Percentiles rank a stretch among this genome's conserved stretches.
Conservation (phyloP, 768 basidiomycete genomes). For the Suillus ampliporus region DNA sequence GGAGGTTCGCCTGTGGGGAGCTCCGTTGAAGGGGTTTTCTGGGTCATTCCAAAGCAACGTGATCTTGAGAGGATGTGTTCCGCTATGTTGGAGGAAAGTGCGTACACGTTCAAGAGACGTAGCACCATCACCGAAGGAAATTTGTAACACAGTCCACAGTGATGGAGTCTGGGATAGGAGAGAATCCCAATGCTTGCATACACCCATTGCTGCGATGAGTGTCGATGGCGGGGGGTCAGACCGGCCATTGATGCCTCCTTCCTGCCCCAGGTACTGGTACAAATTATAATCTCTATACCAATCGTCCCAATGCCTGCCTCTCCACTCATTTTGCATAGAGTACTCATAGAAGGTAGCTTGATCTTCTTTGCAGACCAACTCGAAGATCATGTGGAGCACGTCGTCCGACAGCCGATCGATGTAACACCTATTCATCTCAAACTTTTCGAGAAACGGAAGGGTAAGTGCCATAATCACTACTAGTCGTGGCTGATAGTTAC, state of each 20-base stretch:
- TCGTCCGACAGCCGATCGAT: not conserved
- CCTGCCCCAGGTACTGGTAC: no score
- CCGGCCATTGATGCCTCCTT: no score
- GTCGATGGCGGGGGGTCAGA: no score
- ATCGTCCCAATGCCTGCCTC: not conserved
- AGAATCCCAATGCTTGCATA: not conserved
- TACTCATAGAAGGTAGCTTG: not conserved
- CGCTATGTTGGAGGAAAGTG: not conserved
- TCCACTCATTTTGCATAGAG: no score
- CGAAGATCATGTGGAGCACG: not conserved
- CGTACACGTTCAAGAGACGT: conserved; percentile 1
- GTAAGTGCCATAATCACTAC: no score
- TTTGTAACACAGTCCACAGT: not conserved
- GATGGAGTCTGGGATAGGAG: not conserved
- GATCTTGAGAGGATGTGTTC: not conserved
- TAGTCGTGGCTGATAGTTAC: no score
- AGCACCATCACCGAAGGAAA: not conserved
- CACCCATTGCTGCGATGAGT: conserved; percentile 1
- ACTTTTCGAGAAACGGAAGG: no score
- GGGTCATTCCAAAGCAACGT: not conserved
- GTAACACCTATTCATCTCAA: no score
- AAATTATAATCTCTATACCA: no score
- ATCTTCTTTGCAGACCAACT: not conserved
- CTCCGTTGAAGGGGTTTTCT: not conserved
- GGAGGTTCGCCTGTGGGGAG: not conserved